Base-by-base conservation (phyloP, 768 basidiomycete species). In the Termitomyces sp. region DNA sequence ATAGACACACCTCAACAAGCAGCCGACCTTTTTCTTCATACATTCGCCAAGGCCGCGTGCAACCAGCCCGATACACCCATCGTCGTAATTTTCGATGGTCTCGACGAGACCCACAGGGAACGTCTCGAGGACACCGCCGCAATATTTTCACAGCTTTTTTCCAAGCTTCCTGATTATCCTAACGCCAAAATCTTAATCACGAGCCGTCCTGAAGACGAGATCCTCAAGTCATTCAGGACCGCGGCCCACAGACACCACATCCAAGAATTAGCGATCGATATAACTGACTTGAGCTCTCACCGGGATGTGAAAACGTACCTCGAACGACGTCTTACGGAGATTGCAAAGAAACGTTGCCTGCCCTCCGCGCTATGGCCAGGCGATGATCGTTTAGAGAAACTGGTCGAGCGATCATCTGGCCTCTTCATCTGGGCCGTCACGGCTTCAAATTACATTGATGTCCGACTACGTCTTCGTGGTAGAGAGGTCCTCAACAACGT, bases 151-250 rank as follows among this genome's bases (percentile, higher is more conserved):
- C 18, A 31, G n/a, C 50, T 63, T 18, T 63, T 63, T 24, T 16
- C 36, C n/a, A 36, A 33, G 18, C 57, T 62, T 5, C 13, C 44
- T 9, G 24, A 41, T 22, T 60, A 53, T 34, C 53, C 37, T 12
- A 64, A 61, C 16, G 61, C 58, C 52, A 64, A 64, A 33, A 53
- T 66, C 47, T 59, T 64, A 15, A 58, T 66, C 49, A 62, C 65
- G 4, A 66, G 65, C 42, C 57, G 63, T 39, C 56, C 65, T 2
- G 63, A 66, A 30, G 60, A 64, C 50, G 61, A 63, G 30, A 66
- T 66, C 24, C 50, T 27, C 8, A 63, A 45, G 20, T 54, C 60
- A 30, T 65, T 66, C 46, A 33, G 37, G 3, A 36, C 27, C 9
- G 33, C 45, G 12, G 27, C 55, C 42, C 16, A 59, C 15, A 42